Evolutionary conservation across 306 rosid species (phyloP).

Genomic region (Astragalus glycyphyllos): DNA sequence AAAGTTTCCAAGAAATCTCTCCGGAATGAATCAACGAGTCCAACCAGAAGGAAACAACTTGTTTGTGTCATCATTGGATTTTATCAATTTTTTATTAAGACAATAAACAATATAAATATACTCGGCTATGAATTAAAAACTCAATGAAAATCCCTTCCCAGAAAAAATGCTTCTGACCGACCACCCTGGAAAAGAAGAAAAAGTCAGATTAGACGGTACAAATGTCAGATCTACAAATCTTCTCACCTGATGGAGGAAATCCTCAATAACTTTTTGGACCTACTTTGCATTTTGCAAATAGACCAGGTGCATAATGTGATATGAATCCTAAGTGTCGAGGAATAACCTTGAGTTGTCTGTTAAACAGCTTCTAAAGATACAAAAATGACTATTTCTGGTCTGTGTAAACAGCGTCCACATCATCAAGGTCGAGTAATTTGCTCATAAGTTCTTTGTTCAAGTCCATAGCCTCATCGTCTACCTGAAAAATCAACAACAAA

Average conservation of each 20-base stretch:
- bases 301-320: conserved; percentile 35
- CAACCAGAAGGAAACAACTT: conserved; percentile 36
- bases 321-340: conserved; percentile 23
- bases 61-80: conserved; percentile 3
- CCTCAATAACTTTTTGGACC: conserved; percentile 16
- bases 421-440: conserved; percentile 90
- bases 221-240: conserved; percentile 37
- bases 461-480: conserved; percentile 90
- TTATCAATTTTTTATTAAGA: conserved; percentile 17
- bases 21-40: conserved; percentile 5
- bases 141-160: conserved; percentile 31
- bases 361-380: conserved; percentile 39
- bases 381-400: conserved; percentile 69
- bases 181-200: not conserved
- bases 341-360: conserved; percentile 38
- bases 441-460: conserved; percentile 86
- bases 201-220: conserved; percentile 28
- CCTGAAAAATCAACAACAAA: conserved; percentile 61
- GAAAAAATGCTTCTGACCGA: conserved; percentile 35
- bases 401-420: conserved; percentile 93
- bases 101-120: conserved; percentile 28
- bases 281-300: conserved; percentile 34
- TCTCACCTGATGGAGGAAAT: conserved; percentile 28
- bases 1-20: conserved; percentile 25
- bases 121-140: conserved; percentile 29